These are phyloP conservation scores for Schwanniomyces vanrijiae DNA, from an alignment of 805 yeast genomes.

Conservation along the genomic window DNA sequence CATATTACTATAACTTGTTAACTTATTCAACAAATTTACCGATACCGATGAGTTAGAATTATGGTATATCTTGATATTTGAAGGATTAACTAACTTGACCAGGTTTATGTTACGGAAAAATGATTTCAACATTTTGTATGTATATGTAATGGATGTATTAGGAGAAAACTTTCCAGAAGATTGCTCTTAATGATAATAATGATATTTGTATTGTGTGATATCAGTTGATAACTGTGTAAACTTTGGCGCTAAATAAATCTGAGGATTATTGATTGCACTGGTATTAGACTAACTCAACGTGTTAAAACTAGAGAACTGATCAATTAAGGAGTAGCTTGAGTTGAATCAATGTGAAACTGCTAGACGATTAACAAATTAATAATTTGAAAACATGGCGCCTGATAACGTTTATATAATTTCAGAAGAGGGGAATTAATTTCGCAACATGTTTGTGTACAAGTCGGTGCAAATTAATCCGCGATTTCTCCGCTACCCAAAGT, in stretches of 20 bases:
- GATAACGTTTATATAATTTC: background rate
- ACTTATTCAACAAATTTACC: conserved; percentile 23
- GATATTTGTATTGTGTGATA: background rate
- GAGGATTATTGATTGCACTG: background rate
- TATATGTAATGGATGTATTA: background rate
- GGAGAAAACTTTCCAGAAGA: background rate
- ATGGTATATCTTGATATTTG: conserved; percentile 24
- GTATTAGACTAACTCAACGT: background rate
- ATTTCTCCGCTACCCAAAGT: conserved; percentile 4
- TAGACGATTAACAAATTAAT: background rate
- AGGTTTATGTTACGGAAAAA: conserved; percentile 7
- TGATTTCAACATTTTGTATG: conserved; percentile 7
- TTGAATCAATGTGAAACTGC: background rate
- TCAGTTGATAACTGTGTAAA: background rate
- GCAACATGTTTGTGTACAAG: conserved; percentile 2
- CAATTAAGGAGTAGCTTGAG: background rate
- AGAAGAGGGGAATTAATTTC: conserved; percentile 1
- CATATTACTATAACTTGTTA: conserved; percentile 17
- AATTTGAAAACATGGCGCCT: background rate
- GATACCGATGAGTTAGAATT: conserved; percentile 25
- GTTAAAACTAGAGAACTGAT: background rate
- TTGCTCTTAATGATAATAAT: background rate
- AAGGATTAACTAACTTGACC: background rate
- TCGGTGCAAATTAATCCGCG: conserved; percentile 6
- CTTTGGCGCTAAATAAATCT: background rate